Conservation (phyloP, 805 yeast species). For the Metschnikowia borealis region DNA sequence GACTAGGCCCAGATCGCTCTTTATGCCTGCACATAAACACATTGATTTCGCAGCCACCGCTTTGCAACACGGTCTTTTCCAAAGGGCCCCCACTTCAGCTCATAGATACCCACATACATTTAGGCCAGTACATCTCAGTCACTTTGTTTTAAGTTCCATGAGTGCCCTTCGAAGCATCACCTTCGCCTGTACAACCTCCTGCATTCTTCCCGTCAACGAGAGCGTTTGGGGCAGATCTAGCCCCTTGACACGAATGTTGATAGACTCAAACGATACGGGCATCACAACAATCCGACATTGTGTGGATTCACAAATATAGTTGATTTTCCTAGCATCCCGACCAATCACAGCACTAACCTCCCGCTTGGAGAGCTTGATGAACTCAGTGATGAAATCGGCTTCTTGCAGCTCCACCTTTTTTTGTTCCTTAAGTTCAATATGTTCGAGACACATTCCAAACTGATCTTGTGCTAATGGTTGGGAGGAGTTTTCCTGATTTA, state of each 20-base stretch:
- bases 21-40: neutral
- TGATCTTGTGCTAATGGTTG: neutral
- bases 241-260: constrained; percentile 8
- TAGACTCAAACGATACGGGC: constrained; percentile 13
- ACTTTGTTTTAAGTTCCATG: constrained; percentile 2
- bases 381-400: constrained; percentile 8
- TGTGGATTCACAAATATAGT: constrained; percentile 8
- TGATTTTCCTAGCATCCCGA: constrained; percentile 9
- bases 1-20: neutral
- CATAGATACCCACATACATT: too few relatives aligned
- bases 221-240: constrained; percentile 12
- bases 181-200: constrained; percentile 11
- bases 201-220: constrained; percentile 12
- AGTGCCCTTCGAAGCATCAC: constrained; percentile 13
- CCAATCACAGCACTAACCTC: constrained; percentile 15
- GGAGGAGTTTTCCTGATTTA: neutral
- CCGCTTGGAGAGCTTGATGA: constrained; percentile 10
- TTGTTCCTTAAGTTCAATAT: neutral
- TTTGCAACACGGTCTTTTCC: neutral
- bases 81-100: neutral
- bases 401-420: neutral
- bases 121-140: neutral
- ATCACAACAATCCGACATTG: constrained; percentile 13
- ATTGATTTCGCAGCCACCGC: neutral
- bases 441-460: neutral